Evolutionary conservation across 768 basidiomycete species (phyloP).

Genomic region (Amanita exitialis): DNA sequence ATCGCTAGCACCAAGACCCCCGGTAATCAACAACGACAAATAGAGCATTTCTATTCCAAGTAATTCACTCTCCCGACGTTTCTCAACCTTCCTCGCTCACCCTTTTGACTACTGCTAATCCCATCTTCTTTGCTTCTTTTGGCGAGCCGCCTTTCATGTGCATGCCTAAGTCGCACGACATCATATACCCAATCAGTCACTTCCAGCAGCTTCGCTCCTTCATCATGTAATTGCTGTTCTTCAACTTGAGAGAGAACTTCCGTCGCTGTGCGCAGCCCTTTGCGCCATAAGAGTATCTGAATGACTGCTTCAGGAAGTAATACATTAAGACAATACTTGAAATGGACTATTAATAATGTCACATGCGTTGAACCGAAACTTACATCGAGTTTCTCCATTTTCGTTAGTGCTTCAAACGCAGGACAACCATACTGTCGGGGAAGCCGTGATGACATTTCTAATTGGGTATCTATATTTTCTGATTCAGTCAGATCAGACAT

Average conservation of each 20-base stretch:
- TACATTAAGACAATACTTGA: conserved; percentile 62
- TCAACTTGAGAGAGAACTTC: conserved; percentile 40
- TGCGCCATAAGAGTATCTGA: conserved; percentile 69
- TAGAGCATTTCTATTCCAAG: conserved; percentile 11
- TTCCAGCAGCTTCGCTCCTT: conserved; percentile 34
- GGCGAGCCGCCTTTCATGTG: conserved; percentile 15
- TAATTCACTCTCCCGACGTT: conserved; percentile 16
- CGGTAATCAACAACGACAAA: conserved; percentile 1
- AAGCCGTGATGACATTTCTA: neutral
- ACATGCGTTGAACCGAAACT: conserved; percentile 11
- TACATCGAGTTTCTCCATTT: conserved; percentile 43
- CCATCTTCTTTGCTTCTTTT: conserved; percentile 11
- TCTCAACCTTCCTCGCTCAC: conserved; percentile 14
- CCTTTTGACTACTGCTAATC: conserved; percentile 7
- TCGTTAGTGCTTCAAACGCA: conserved; percentile 33
- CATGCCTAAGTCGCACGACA: conserved; percentile 33
- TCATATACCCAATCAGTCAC: conserved; percentile 68
- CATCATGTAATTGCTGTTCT: conserved; percentile 43
- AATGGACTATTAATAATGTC: neutral
- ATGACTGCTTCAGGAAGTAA: conserved; percentile 63
- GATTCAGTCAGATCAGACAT: neutral
- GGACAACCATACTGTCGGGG: conserved; percentile 25
- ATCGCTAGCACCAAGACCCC: neutral
- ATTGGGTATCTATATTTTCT: neutral
- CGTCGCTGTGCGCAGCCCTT: conserved; percentile 41